Evolutionary conservation across 345 rosid species (phyloP).

Genomic region (Hibiscus syriacus): DNA sequence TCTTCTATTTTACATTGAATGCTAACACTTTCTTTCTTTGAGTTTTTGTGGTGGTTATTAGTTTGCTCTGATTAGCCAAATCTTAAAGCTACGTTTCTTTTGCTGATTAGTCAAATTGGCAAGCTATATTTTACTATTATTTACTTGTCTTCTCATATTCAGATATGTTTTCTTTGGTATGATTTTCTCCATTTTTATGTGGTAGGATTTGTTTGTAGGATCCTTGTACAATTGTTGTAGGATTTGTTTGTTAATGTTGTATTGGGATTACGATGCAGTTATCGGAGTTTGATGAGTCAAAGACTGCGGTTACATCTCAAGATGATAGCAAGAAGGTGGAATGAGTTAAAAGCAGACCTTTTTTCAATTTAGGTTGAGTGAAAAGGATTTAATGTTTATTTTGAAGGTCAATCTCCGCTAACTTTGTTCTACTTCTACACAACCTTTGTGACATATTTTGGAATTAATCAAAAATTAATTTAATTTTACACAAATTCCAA

Average conservation of each 20-base stretch:
- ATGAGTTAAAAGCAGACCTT: constrained; percentile 9
- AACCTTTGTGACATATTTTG: constrained; percentile 33
- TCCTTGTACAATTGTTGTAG: too few relatives aligned
- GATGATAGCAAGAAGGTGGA: constrained; percentile 41
- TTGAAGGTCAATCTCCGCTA: constrained; percentile 17
- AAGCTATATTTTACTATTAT: background rate
- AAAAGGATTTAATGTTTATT: background rate
- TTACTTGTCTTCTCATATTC: background rate
- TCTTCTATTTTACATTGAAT: background rate
- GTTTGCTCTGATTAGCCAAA: background rate
- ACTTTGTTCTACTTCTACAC: constrained; percentile 23
- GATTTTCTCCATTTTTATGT: background rate
- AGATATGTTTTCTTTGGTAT: background rate
- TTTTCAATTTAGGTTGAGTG: background rate
- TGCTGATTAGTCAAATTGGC: background rate
- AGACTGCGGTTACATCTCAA: constrained; percentile 16
- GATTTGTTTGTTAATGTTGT: too few relatives aligned
- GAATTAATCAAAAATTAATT: constrained; percentile 24
- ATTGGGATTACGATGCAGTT: constrained; percentile 38
- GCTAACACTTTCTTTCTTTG: background rate
- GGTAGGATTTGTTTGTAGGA: too few relatives aligned
- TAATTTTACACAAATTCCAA: too few relatives aligned
- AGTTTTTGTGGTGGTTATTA: background rate
- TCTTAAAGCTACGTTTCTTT: background rate
- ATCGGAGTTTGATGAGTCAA: constrained; percentile 84